A percentile compares a stretch with the other conserved stretches of the same genome.
Evolutionary conservation across 495 filamentous ascomycete genomes (phyloP).

Genomic region (Neurospora sp.): DNA sequence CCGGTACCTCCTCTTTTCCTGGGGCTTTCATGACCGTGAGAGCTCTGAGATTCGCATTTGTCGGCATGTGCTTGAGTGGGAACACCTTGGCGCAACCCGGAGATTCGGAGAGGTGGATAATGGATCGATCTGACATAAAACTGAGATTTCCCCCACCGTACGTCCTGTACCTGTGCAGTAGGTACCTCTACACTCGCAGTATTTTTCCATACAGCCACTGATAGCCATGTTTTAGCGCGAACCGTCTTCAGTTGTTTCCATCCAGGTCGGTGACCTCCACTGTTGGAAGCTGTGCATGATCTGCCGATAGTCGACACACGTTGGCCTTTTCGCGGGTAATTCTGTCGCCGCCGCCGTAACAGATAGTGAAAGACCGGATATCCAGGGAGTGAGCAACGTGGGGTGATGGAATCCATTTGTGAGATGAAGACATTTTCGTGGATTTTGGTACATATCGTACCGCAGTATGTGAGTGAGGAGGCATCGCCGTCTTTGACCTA

Average conservation of each 20-base stretch:
- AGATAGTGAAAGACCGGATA: not conserved
- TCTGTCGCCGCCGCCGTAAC: not conserved
- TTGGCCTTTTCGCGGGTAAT: not conserved
- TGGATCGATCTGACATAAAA: constrained; percentile 5
- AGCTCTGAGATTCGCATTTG: not conserved
- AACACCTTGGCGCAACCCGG: constrained; percentile 2
- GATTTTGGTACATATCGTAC: not conserved
- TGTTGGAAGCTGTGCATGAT: not conserved
- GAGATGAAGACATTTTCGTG: not conserved
- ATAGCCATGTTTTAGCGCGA: not conserved
- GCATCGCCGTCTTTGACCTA: not conserved
- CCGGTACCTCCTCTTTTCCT: not conserved
- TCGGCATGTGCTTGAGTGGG: not conserved
- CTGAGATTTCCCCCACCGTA: not conserved
- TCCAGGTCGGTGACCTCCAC: not conserved
- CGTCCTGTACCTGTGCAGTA: not conserved
- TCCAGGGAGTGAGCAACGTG: not conserved
- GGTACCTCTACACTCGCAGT: not conserved
- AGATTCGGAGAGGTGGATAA: constrained; percentile 12
- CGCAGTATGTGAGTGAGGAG: not conserved
- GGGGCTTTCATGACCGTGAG: not conserved
- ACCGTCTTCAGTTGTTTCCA: not conserved
- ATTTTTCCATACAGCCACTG: not conserved
- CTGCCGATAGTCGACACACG: not conserved
- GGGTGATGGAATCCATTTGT: not conserved